A percentile compares a stretch with the other conserved stretches of the same genome.
phyloP scores from a whole-genome alignment of 164 flowering plant genomes.

The Nymphaea thermarum region DNA sequence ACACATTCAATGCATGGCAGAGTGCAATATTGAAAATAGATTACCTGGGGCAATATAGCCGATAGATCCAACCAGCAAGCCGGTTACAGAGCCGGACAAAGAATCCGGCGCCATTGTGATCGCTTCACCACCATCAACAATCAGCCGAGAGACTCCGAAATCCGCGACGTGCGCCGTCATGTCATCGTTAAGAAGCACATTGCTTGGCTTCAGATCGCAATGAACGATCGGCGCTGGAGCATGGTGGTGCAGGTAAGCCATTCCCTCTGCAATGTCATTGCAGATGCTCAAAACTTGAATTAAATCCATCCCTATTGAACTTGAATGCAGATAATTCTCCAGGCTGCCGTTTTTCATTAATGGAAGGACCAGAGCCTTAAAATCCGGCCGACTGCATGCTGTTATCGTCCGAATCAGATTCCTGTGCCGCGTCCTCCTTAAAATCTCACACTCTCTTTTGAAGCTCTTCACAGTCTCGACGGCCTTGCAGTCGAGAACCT shows the following conservation, averaged over 20 bases:
- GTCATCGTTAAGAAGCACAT: slow-evolving; percentile 69
- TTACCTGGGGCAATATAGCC: slow-evolving; percentile 95
- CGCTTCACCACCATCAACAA: slow-evolving; percentile 24
- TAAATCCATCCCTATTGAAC: slow-evolving; percentile 28
- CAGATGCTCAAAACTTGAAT: slow-evolving; percentile 60
- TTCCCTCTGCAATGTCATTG: slow-evolving; percentile 70
- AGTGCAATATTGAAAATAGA: neutral
- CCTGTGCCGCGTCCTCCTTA: slow-evolving; percentile 64
- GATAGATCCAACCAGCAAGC: slow-evolving; percentile 71
- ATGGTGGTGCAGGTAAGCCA: slow-evolving; percentile 80
- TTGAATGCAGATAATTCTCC: slow-evolving; percentile 45
- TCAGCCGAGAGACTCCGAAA: slow-evolving; percentile 71
- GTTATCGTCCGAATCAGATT: slow-evolving; percentile 78
- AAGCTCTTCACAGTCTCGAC: slow-evolving; percentile 44
- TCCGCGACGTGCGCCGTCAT: slow-evolving; percentile 73
- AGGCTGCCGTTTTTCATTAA: slow-evolving; percentile 86
- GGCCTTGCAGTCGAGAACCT: slow-evolving; percentile 42
- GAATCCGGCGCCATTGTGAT: slow-evolving; percentile 18
- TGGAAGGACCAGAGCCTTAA: slow-evolving; percentile 81
- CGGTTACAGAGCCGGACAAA: slow-evolving; percentile 43
- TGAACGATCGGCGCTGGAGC: slow-evolving; percentile 64
- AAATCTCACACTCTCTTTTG: slow-evolving; percentile 73
- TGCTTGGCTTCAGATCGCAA: slow-evolving; percentile 88
- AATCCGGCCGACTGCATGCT: slow-evolving; percentile 66
- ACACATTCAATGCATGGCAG: too few relatives aligned